Conservation (phyloP, 2,329 filamentous ascomycete genomes). For the Penicillium sp. region DNA sequence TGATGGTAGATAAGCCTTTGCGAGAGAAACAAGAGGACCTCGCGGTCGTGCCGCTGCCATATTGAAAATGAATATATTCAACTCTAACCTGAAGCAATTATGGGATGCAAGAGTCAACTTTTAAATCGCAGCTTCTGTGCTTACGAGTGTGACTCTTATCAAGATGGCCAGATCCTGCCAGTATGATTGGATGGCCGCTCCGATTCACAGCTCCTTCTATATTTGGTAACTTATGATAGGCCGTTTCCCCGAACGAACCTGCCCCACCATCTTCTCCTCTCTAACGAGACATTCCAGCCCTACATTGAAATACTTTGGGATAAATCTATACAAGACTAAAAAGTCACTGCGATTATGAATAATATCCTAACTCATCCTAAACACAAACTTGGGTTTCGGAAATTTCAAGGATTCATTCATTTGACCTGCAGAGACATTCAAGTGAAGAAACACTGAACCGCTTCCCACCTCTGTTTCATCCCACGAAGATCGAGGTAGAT, state of each 20-base stretch:
- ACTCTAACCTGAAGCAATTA: not conserved
- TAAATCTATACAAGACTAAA: too few species aligned
- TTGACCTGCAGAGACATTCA: too few species aligned
- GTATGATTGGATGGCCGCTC: not conserved
- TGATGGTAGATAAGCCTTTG: not conserved
- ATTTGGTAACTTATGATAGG: not conserved
- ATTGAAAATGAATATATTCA: not conserved
- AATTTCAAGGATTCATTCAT: too few species aligned
- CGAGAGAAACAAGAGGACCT: not conserved
- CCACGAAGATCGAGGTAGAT: too few species aligned
- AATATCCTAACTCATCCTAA: too few species aligned
- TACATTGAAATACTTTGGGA: too few species aligned
- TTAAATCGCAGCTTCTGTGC: not conserved
- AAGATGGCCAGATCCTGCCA: not conserved
- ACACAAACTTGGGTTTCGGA: too few species aligned
- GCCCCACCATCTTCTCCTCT: too few species aligned
- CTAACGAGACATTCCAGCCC: too few species aligned
- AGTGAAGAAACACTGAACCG: too few species aligned
- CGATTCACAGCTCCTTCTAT: not conserved
- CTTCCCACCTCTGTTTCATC: too few species aligned
- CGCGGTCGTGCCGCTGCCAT: not conserved
- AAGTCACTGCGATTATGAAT: too few species aligned
- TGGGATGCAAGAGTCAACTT: not conserved
- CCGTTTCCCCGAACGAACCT: not conserved
- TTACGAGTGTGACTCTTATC: not conserved